Base-by-base conservation (phyloP, 2,329 filamentous ascomycete species). In the Pyricularia sp. region DNA sequence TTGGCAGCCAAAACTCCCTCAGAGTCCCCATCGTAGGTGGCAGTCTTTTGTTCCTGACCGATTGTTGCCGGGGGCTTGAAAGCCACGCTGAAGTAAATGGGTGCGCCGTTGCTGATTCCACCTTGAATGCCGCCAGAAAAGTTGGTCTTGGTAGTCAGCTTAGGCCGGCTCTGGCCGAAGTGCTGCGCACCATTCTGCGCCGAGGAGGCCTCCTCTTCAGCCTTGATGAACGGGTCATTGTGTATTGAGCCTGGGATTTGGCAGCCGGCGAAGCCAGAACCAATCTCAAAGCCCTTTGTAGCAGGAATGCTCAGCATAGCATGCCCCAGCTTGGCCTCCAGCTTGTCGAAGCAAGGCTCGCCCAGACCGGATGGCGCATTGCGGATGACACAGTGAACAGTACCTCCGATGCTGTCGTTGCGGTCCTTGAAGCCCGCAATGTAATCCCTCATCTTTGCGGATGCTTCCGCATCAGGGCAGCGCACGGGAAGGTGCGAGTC, bases 61-160 rank as follows among this genome's bases (percentile, higher is more conserved):
- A 98, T 98, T 3, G 95, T 98, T 33, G 94, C 94, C 2, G 94
- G 89, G 11, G 94, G 92, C 85, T 98, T 98, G 88, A 98, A 98
- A 20, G 88, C 94, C 5, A 97, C 90, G 67, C 91, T 89, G 87
- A 98, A 98, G 85, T 95, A 98, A 81, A 98, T 93, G 70, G 90
- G 90, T 55, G 92, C 92, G 69, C 94, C 95, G 79, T 98, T 98
- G 67, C 91, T 90, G 80, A 98, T 98, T 68, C 94, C 94, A 63
- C 94, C 95, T 82, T 98, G 94, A 73, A 98, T 92, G 72, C 94
- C 95, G 14, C 94, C 94, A 2, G 91, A 94, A 83, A 97, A 93
- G 83, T 98, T 98, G 30, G 94, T 97, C 82, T 91, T 92, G 69
- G 94, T 97, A 10, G 89, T 90, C 68, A 97, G 85, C 71, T 84